These are phyloP conservation scores for Zygotorulaspora danielsina DNA, from an alignment of 805 yeast species.

Conservation along the genomic window DNA sequence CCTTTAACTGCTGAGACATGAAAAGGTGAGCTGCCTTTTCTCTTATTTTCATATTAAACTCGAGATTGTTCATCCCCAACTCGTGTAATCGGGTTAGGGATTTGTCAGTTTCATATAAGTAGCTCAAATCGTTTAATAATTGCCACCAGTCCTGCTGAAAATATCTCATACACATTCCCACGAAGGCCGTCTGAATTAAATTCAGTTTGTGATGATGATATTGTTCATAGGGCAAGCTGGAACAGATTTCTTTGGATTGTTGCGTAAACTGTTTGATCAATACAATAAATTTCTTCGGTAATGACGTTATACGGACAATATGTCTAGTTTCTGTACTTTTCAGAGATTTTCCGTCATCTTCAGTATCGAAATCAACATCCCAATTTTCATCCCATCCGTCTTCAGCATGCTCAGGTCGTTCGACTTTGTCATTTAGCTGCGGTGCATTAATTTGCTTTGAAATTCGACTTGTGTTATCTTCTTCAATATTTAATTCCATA, in stretches of 20 bases:
- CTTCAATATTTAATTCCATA: conserved; percentile 20
- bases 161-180: conserved; percentile 22
- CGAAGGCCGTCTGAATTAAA: conserved; percentile 28
- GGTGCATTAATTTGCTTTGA: conserved; percentile 4
- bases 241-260: conserved; percentile 16
- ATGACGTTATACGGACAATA: conserved; percentile 15
- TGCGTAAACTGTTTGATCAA: conserved; percentile 16
- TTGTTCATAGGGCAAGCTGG: conserved; percentile 13
- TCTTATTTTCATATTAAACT: conserved; percentile 18
- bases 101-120: conserved; percentile 8
- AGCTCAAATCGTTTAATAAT: conserved; percentile 25
- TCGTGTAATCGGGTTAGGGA: conserved; percentile 22
- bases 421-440: conserved; percentile 4
- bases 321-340: neutral
- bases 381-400: conserved; percentile 27
- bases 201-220: conserved; percentile 27
- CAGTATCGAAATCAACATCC: conserved; percentile 22
- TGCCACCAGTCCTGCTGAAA: conserved; percentile 29
- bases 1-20: conserved; percentile 19
- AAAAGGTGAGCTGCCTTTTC: conserved; percentile 16
- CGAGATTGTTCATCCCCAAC: conserved; percentile 20
- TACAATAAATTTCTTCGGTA: conserved; percentile 19
- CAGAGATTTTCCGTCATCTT: conserved; percentile 2
- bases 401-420: conserved; percentile 9
- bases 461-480: conserved; percentile 3